Evolutionary conservation across 352 stramenopile species (phyloP).

Genomic region (Hyaloperonospora brassicae): DNA sequence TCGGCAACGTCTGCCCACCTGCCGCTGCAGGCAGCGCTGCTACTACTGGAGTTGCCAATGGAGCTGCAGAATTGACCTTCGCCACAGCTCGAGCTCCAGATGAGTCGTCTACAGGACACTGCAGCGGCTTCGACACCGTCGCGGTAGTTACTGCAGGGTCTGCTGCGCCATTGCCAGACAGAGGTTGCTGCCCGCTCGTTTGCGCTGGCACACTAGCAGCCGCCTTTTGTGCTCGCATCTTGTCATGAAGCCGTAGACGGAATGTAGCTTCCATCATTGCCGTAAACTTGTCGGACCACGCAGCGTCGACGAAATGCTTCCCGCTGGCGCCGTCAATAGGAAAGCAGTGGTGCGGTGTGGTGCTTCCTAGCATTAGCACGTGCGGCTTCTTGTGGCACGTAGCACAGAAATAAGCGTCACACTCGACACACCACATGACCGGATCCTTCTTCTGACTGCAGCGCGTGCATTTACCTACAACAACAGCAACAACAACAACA

Average conservation of each 20-base stretch:
- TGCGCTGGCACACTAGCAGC: constrained; percentile 7
- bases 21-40: neutral
- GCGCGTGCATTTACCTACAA: constrained; percentile 35
- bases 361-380: constrained; percentile 34
- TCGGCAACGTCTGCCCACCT: constrained; percentile 2
- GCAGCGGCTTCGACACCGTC: neutral
- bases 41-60: constrained; percentile 1
- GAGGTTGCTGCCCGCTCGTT: constrained; percentile 3
- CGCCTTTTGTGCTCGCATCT: constrained; percentile 10
- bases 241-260: constrained; percentile 26
- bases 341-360: constrained; percentile 41
- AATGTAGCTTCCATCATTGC: constrained; percentile 26
- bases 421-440: constrained; percentile 60
- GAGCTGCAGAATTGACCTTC: constrained; percentile 4
- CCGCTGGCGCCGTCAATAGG: constrained; percentile 46
- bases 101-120: neutral
- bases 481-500: neutral
- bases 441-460: constrained; percentile 30
- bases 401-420: constrained; percentile 54
- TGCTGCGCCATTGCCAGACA: constrained; percentile 3
- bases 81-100: constrained; percentile 1
- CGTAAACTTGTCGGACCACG: constrained; percentile 35
- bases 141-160: constrained; percentile 1
- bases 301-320: constrained; percentile 33
- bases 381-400: constrained; percentile 49